Conservation (phyloP, 1,284 basidiomycete species). For the Boletellus sp. region DNA sequence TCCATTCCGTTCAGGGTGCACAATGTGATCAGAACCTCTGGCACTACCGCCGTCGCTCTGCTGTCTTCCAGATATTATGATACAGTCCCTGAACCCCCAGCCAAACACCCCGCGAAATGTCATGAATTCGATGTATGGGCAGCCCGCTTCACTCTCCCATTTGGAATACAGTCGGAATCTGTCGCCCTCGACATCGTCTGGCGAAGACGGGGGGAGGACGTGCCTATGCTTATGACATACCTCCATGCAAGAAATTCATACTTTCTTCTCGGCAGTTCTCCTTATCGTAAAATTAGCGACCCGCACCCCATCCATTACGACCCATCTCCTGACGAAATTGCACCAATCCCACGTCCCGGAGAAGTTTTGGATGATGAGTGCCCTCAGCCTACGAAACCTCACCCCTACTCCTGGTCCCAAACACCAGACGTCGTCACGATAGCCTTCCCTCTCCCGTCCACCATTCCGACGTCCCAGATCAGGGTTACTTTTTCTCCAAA, state of each 20-base stretch:
- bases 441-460: slow-evolving; percentile 75
- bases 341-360: slow-evolving; percentile 57
- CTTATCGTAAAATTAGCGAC: slow-evolving; percentile 43
- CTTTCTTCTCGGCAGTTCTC: slow-evolving; percentile 55
- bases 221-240: slow-evolving; percentile 63
- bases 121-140: slow-evolving; percentile 63
- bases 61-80: slow-evolving; percentile 55
- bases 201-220: slow-evolving; percentile 65
- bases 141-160: slow-evolving; percentile 46
- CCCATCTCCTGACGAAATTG: slow-evolving; percentile 61
- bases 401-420: slow-evolving; percentile 91
- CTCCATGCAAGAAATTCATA: slow-evolving; percentile 44
- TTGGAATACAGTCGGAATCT: slow-evolving; percentile 31
- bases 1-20: slow-evolving; percentile 59
- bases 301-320: slow-evolving; percentile 41
- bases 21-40: slow-evolving; percentile 37
- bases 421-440: slow-evolving; percentile 78
- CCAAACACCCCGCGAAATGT: slow-evolving; percentile 16
- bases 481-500: slow-evolving; percentile 62
- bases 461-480: slow-evolving; percentile 61
- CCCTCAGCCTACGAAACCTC: slow-evolving; percentile 42
- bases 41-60: slow-evolving; percentile 43
- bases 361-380: slow-evolving; percentile 48
- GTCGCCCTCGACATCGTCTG: slow-evolving; percentile 54
- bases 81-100: slow-evolving; percentile 11